Percentiles rank a stretch among this genome's conserved stretches.
phyloP scores from a whole-genome alignment of 345 rosid species.

The Moricandia arvensis region DNA sequence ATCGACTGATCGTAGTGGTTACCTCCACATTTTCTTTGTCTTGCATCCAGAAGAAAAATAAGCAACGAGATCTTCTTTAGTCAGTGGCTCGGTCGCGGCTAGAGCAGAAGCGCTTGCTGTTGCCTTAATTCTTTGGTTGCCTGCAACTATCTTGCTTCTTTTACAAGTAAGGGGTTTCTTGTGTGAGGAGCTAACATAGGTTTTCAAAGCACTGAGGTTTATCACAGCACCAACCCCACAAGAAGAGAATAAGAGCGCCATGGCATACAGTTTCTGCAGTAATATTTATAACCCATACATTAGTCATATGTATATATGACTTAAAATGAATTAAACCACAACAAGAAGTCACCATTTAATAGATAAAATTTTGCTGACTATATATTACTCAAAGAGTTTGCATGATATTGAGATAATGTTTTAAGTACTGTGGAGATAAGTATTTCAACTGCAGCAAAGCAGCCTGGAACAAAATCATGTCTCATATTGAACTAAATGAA shows the following conservation, averaged over 20 bases:
- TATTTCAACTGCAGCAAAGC: not conserved
- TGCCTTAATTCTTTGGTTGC: not conserved
- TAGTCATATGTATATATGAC: not conserved
- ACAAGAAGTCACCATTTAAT: not conserved
- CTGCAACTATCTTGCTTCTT: not conserved
- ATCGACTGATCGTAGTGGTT: not conserved
- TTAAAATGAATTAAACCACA: not conserved
- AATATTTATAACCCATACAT: not conserved
- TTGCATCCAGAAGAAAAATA: not conserved
- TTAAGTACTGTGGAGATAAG: not conserved
- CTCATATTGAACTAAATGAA: not conserved
- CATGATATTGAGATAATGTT: not conserved
- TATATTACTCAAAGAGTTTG: not conserved
- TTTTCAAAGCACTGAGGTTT: not conserved
- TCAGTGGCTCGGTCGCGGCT: not conserved
- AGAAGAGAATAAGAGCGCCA: not conserved
- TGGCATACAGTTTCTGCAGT: slow-evolving; percentile 9
- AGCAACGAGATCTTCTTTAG: not conserved
- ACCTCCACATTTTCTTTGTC: not conserved
- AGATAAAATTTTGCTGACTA: not conserved
- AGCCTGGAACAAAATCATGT: not conserved
- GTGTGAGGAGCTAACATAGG: not conserved
- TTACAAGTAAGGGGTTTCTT: not conserved
- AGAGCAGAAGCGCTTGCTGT: not conserved
- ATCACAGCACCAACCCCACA: not conserved